A percentile compares a stretch with the other conserved stretches of the same genome.
phyloP scores from a whole-genome alignment of 257 asterid species.

The Jacaranda mimosifolia region DNA sequence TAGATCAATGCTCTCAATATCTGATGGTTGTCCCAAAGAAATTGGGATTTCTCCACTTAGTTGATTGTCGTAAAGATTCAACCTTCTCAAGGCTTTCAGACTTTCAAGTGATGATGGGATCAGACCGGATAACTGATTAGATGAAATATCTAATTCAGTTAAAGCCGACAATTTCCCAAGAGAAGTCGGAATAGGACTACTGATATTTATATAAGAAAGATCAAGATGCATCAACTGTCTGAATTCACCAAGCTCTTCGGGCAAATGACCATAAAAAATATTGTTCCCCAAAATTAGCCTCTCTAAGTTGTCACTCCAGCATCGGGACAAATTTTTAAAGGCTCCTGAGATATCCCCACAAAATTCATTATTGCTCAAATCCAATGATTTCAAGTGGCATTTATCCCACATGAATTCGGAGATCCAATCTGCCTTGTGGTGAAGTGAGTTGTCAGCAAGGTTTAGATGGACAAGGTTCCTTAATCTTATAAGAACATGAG shows the following conservation, averaged over 20 bases:
- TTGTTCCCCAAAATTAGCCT: not conserved
- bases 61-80: not conserved
- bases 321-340: slow-evolving; percentile 16
- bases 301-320: slow-evolving; percentile 19
- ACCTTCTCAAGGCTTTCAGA: not conserved
- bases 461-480: too few species aligned
- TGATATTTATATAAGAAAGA: not conserved
- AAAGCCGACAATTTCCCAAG: too few species aligned
- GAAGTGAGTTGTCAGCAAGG: not conserved
- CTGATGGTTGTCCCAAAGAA: too few species aligned
- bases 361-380: not conserved
- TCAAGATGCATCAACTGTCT: not conserved
- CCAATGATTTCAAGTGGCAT: slow-evolving; percentile 22
- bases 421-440: not conserved
- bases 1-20: too few species aligned
- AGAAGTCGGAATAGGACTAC: too few species aligned
- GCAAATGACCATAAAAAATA: not conserved
- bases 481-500: too few species aligned
- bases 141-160: too few species aligned
- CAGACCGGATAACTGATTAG: too few species aligned
- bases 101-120: not conserved
- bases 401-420: slow-evolving; percentile 13
- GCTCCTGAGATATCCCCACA: slow-evolving; percentile 21
- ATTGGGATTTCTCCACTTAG: too few species aligned
- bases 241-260: not conserved